Evolutionary conservation across 768 basidiomycete genomes (phyloP), one percentile per base, ranked within the genome.

Genomic region (Gyrodon lividus): DNA sequence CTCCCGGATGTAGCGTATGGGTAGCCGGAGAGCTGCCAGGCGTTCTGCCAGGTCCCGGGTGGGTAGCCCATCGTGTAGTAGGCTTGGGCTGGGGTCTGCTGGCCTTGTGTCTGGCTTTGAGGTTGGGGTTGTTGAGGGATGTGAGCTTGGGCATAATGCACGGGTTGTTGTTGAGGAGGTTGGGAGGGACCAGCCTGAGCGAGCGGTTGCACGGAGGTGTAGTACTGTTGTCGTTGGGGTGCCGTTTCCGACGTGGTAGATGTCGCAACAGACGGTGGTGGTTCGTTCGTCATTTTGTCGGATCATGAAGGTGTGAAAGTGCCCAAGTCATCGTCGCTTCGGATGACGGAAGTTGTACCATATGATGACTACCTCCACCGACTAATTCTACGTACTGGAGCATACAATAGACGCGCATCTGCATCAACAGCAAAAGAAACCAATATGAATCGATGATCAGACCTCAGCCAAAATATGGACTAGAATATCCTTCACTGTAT

Each of bases 401-500:
- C 12, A 10, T 12, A 31, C 9, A 9, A 30, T 30, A 30, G 30
- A 31, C 13, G 31, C 31, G 2, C 31, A 12, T 31, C 31, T 38
- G 5, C 46, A 28, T 10, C 8, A 2, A 8, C 28, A 28, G 28
- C 28, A 51, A 31, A 20, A n/a, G 31, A n/a, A n/a, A n/a, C n/a
- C n/a, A n/a, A n/a, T n/a, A n/a, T n/a, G 20, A 40, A 19, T 30
- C 20, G 42, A 43, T 24, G 33, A 7, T 20, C 42, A 79, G 16
- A 84, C 81, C 39, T 80, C 76, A 1, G 76, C 68, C 56, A 86
- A 63, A 26, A 86, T 76, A 31, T 75, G 70, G 2, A 88, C 81
- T 46, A 89, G 64, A 20, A 87, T 78, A 57, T 84, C 82, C 64
- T 87, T 88, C 13, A 88, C 77, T 12, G 82, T 85, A 56, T 68